Base-by-base conservation (phyloP, 1,139 yeast genomes). In the Candida buenavistaensis region DNA sequence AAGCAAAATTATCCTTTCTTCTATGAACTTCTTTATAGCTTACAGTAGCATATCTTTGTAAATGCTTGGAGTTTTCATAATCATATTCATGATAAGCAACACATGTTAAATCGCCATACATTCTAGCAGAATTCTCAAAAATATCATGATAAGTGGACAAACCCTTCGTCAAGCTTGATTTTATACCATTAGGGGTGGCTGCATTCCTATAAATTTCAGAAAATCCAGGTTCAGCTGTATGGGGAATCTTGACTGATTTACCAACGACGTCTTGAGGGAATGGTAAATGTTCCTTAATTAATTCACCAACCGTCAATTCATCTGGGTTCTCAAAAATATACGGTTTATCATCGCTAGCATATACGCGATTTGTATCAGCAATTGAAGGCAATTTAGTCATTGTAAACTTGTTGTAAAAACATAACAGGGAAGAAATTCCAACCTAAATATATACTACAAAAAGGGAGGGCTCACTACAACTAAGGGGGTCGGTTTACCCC, bases 81-180 rank as follows among this genome's bases (percentile, higher is more conserved):
- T 51, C 50, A 39, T 90, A 62, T 6, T 57, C 55, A 13, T 90
- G 92, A 23, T 82, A 57, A 49, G 78, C 72, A n/a, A n/a, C n/a
- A n/a, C n/a, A n/a, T 13, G 64, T 65, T 14, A 50, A 44, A 20
- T 70, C 50, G 4, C 73, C 71, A 46, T 57, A 55, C 21, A 52
- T 43, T 6, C 56, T 48, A 4, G 57, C 68, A 0, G 78, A 48
- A 30, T 64, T 58, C 36, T 68, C 66, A 52, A 80, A 78, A 29
- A 71, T 59, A 16, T 70, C 72, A 46, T 72, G 66, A 23, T 71
- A 58, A 2, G 88, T 81, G 28, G 54, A 52, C 37, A 82, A 52
- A 2, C 63, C 50, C 3, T 82, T 78, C 45, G 80, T 82, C 15
- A 75, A 67, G 5, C 36, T 40, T 9, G 67, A 55, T 22, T 73